Conservation (phyloP, 23 red algal species). For the Agarophyton chilense region DNA sequence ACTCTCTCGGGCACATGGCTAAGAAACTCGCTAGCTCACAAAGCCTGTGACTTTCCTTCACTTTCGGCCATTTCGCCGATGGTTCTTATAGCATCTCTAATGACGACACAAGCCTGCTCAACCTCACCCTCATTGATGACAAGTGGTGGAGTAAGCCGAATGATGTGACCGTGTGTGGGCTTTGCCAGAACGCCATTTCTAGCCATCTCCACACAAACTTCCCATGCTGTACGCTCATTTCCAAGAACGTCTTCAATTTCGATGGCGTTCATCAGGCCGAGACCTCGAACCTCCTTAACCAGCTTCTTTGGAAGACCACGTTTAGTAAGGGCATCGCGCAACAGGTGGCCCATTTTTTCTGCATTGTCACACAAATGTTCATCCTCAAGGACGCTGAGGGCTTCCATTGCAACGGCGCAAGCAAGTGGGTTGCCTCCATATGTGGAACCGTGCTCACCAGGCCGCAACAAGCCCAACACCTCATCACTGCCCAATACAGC, state of each 20-base stretch:
- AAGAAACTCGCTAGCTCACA: background rate
- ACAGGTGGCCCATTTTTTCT: conserved; percentile 51
- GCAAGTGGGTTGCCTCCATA: conserved; percentile 99
- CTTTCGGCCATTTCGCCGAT: conserved; percentile 25
- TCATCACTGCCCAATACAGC: conserved; percentile 84
- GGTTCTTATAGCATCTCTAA: conserved; percentile 51
- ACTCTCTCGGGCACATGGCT: too few species aligned
- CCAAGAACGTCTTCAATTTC: conserved; percentile 62
- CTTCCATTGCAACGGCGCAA: conserved; percentile 79
- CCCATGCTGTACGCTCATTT: conserved; percentile 65
- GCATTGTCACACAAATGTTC: conserved; percentile 79
- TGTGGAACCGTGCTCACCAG: conserved; percentile 97
- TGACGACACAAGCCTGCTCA: conserved; percentile 60
- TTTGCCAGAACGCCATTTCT: conserved; percentile 89
- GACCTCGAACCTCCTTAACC: conserved; percentile 81
- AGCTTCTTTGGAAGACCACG: conserved; percentile 13
- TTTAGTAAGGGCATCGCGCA: conserved; percentile 61
- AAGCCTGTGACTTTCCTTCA: conserved; percentile 6
- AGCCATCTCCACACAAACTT: conserved; percentile 83
- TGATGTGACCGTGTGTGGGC: conserved; percentile 90
- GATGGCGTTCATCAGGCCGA: conserved; percentile 86
- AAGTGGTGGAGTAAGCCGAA: conserved; percentile 94
- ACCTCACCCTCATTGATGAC: conserved; percentile 85
- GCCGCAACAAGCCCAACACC: conserved; percentile 76
- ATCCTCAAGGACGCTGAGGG: conserved; percentile 87